Conservation (phyloP, 345 rosid genomes). For the Diplotaxis tenuifolia region DNA sequence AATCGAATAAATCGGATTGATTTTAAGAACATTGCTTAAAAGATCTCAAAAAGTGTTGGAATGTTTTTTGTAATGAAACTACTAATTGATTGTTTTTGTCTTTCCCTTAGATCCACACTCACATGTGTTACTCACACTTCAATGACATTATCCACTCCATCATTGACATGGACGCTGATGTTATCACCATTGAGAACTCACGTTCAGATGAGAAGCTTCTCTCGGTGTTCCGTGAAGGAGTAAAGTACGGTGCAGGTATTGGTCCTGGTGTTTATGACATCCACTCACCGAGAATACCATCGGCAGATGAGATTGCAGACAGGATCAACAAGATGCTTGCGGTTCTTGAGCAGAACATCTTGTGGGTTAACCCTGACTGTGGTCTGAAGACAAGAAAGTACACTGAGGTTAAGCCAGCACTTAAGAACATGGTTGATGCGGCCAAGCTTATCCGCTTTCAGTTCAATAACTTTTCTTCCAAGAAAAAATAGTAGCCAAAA, state of each 20-base stretch:
- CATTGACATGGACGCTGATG: conserved; percentile 97
- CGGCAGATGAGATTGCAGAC: conserved; percentile 89
- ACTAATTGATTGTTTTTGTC: background rate
- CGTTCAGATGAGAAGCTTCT: conserved; percentile 97
- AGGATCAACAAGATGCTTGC: conserved; percentile 96
- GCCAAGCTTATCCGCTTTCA: conserved; percentile 87
- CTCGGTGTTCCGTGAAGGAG: conserved; percentile 97
- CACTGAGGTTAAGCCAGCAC: conserved; percentile 88
- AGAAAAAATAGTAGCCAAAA: conserved; percentile 14
- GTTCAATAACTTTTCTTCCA: conserved; percentile 33
- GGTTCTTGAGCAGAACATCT: conserved; percentile 75
- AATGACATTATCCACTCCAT: conserved; percentile 96
- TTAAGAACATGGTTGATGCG: conserved; percentile 83
- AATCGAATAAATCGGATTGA: too few species aligned
- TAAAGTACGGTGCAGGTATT: conserved; percentile 92
- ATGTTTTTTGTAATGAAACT: background rate
- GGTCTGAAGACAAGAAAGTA: conserved; percentile 96
- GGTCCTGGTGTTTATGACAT: conserved; percentile 97
- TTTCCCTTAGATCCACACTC: conserved; percentile 74
- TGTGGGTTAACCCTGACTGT: conserved; percentile 99
- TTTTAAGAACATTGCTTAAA: background rate
- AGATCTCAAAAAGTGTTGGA: background rate
- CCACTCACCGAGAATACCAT: conserved; percentile 97
- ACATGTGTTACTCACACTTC: conserved; percentile 99
- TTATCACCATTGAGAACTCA: conserved; percentile 97